Evolutionary conservation across 495 filamentous ascomycete species (phyloP).

Genomic region (Coniosporium apollinis): DNA sequence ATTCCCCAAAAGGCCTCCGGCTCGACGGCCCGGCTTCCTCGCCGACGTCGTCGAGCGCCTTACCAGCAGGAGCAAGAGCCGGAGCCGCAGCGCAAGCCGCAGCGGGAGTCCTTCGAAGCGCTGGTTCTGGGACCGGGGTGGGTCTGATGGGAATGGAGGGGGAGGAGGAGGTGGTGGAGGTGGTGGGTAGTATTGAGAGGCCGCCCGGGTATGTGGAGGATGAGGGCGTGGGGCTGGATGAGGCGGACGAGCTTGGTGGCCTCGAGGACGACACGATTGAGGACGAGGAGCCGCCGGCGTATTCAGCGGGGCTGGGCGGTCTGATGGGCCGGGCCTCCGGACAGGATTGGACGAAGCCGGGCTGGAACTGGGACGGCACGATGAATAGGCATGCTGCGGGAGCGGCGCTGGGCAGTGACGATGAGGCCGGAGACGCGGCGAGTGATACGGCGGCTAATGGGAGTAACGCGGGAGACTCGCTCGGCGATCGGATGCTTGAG

Average conservation of each 20-base stretch:
- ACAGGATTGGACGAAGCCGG: no score
- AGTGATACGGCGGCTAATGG: constrained; percentile 1
- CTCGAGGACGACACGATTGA: not conserved
- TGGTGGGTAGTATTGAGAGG: not conserved
- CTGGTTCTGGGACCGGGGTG: not conserved
- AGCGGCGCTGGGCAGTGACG: not conserved
- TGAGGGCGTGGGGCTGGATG: not conserved
- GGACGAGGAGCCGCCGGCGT: no score
- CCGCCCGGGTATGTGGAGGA: no score
- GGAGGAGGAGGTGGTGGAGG: not conserved
- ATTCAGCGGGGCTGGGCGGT: no score
- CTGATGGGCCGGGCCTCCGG: no score
- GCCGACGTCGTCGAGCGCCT: constrained; percentile 25
- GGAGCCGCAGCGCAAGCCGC: constrained; percentile 41
- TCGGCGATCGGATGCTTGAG: constrained; percentile 3
- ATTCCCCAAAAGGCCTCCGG: constrained; percentile 61
- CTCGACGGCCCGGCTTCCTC: constrained; percentile 52
- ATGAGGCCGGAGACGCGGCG: not conserved
- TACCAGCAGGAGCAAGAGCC: constrained; percentile 15
- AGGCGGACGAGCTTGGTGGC: not conserved
- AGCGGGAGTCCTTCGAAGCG: not conserved
- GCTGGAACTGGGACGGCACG: not conserved
- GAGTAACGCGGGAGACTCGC: not conserved
- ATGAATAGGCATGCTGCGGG: not conserved
- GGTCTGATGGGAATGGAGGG: not conserved